Base-by-base conservation (phyloP, 768 basidiomycete species). In the Ephemerocybe angulata region DNA sequence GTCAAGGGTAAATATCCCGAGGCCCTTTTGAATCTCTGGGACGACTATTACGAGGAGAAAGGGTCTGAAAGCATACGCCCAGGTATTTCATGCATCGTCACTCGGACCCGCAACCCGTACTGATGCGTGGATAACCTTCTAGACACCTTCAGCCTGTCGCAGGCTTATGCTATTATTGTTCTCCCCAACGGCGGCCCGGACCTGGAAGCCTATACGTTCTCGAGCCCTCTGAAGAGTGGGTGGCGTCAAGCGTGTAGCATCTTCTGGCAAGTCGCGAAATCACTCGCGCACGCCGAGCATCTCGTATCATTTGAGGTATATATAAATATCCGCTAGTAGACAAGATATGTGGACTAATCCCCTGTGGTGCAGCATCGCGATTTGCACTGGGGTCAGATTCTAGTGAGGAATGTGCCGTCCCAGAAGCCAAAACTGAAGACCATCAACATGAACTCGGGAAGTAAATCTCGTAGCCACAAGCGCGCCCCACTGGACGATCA, bases 371-470 rank as follows among this genome's bases (percentile, higher is more conserved):
- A 99, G 96, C 97, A 99, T 70, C 93, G 97, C 29, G 97, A 99
- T 69, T 82, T 99, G n/a, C 97, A 99, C 63, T 93, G 92, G 84
- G 97, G 97, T 21, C 97, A 99, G 68, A 89, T 99, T 48, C 79
- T 99, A 7, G 84, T 98, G 46, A 85, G 86, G 63, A 76, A 78
- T 55, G 54, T 79, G 3, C 70, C 78, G 4, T 35, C 47, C 19
- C 37, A 12, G 15, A 51, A 22, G 58, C 62, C 50, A 58, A 58
- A 17, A 40, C 65, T 79, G 17, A 68, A 75, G 60, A 56, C 67
- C 6, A 44, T 75, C 46, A 66, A 71, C 53, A 55, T 73, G 62
- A 76, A 72, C 56, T 31, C 47, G 19, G 54, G 38, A 11, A 22
- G 62, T 64, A 55, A 67, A 56, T 53, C 53, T 63, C 48, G 66